Base-by-base conservation (phyloP, 345 rosid species). In the Brassica rapa region DNA sequence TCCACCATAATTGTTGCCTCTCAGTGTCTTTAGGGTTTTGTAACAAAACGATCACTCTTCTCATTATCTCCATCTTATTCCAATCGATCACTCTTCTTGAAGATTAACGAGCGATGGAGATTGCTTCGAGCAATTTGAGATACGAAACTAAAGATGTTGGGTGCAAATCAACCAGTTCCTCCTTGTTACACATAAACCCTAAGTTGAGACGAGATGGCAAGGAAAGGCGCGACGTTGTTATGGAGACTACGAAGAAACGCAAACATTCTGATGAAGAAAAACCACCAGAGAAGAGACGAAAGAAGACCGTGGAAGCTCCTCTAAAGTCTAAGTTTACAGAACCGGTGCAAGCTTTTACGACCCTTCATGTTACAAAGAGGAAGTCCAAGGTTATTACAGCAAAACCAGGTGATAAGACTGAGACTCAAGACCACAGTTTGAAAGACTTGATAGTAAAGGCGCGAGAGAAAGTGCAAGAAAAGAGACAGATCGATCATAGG, bases 391-490 rank as follows among this genome's bases (percentile, higher is more conserved):
- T 33, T 15, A 8, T 27, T 29, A 62, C 66, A 14, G 29, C 23
- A 29, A 62, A 62, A 6, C 21, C 39, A n/a, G 41, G 41, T n/a
- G 39, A 62, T 5, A 15, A 62, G 43, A 15, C 9, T 35, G 27
- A 64, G 27, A 9, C 5, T 35, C 27, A 65, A 35, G 24, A 10
- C 4, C n/a, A 8, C 3, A 64, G 68, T 64, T 64, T 64, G 4
- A 64, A 33, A 23, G 57, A 41, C 2, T 6, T 66, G 70, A 41
- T 66, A n/a, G 33, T 12, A 6, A 66, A 66, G 21, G 70, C 70
- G 32, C 19, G 16, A 62, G 66, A 62, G 27, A 66, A 66, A 41
- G 8, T 66, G 57, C 56, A 66, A 41, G 57, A 66, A 23, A 66
- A 66, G 70, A 41, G 33, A 24, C 56, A 11, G 33, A 41, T 66